Evolutionary conservation across 1,284 basidiomycete species (phyloP).

Genomic region (Heterobasidion irregulare): DNA sequence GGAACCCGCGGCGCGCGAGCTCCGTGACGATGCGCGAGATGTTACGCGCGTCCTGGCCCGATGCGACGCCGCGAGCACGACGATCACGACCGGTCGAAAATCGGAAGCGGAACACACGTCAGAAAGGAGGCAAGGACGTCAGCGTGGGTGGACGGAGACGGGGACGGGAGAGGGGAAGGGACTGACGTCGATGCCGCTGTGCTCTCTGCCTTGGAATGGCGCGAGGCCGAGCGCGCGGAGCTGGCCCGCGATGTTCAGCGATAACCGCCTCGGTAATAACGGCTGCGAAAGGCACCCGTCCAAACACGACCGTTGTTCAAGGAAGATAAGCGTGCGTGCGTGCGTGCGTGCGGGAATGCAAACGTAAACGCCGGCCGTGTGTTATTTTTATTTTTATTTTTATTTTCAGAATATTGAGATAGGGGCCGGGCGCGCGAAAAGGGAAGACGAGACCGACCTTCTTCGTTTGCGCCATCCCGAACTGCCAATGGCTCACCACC

Average conservation of each 20-base stretch:
- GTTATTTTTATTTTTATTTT: too few species aligned
- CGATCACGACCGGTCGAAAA: background rate
- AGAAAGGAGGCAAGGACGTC: background rate
- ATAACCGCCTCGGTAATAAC: slow-evolving; percentile 20
- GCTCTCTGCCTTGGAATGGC: slow-evolving; percentile 73
- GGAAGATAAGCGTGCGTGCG: too few species aligned
- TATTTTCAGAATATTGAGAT: background rate
- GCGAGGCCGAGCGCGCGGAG: slow-evolving; percentile 48
- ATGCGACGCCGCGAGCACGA: background rate
- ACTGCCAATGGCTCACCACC: slow-evolving; percentile 41
- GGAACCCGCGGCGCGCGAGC: slow-evolving; percentile 57
- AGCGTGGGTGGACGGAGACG: background rate
- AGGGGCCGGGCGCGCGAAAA: slow-evolving; percentile 10
- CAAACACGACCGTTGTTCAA: slow-evolving; percentile 3
- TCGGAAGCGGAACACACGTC: background rate
- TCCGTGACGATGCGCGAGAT: slow-evolving; percentile 72
- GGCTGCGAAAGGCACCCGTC: slow-evolving; percentile 11
- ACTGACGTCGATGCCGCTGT: slow-evolving; percentile 85
- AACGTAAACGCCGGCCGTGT: too few species aligned
- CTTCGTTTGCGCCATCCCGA: slow-evolving; percentile 9
- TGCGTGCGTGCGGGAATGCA: too few species aligned
- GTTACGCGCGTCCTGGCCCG: slow-evolving; percentile 74
- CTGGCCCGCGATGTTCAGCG: slow-evolving; percentile 59
- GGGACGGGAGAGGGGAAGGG: background rate
- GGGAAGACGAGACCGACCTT: slow-evolving; percentile 4